Evolutionary conservation across 2,329 filamentous ascomycete genomes (phyloP), one percentile per base, ranked within the genome.

Genomic region (Didymella pomorum): DNA sequence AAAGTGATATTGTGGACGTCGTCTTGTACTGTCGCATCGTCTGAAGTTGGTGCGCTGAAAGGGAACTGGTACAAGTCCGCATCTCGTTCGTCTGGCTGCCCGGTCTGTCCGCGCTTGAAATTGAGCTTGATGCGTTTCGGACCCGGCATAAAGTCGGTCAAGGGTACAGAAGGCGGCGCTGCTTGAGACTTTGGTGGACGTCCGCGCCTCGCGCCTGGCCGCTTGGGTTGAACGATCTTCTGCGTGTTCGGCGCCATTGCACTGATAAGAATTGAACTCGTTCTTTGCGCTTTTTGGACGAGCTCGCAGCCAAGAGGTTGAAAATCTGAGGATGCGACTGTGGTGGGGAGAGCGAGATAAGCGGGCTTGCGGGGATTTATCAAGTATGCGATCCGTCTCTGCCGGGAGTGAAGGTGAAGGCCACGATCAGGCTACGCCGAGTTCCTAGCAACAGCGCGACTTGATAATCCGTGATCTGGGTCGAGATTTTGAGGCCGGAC

Each of bases 221-320:
- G n/a, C 44, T 31, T 49, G 31, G 39, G n/a, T 16, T 29, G 29
- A n/a, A 60, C n/a, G 9, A 52, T 14, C 18, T 47, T 60, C 16
- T 56, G 57, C 35, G 39, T 55, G 12, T 44, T 45, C 29, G 39
- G 50, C 10, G 50, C 29, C 50, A 58, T 58, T 39, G 42, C 1
- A 12, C n/a, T 21, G 31, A 16, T 20, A 12, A 39, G 18, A 7
- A 21, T 21, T n/a, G n/a, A n/a, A 21, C n/a, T 21, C 11, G 37
- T 23, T 23, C 7, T 10, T 23, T 5, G 37, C 20, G 37, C 8
- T 39, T 23, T 10, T 14, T 23, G 35, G 3, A 20, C 4, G n/a
- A 2, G 11, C 10, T 20, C 20, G 20, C 37, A 21, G 20, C 5
- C 16, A 21, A 16, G 4, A 41, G 37, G 37, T 41, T 41, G 37